These are phyloP conservation scores for Aspergillus nanangensis DNA, from an alignment of 495 filamentous ascomycete genomes.

Conservation along the genomic window DNA sequence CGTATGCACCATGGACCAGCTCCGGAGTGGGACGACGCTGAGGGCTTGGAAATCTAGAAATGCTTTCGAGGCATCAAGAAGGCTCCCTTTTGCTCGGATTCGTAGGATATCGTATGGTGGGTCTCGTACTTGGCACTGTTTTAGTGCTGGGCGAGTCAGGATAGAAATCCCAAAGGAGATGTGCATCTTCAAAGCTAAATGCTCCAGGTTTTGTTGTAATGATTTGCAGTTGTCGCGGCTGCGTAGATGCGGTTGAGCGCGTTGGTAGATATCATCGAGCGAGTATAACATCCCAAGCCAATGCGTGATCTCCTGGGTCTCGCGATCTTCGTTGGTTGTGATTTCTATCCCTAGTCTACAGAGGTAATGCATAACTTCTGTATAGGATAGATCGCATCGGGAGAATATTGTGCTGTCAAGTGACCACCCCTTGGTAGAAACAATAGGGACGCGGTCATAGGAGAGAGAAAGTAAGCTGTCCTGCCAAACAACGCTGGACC, in stretches of 20 bases:
- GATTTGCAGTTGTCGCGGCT: conserved; percentile 19
- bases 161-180: conserved; percentile 27
- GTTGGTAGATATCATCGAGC: conserved; percentile 19
- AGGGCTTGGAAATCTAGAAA: conserved; percentile 33
- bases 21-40: conserved; percentile 28
- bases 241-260: conserved; percentile 18
- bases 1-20: conserved; percentile 37
- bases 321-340: conserved; percentile 9
- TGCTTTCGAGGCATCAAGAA: conserved; percentile 27
- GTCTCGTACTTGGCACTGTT: conserved; percentile 6
- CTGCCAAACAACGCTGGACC: conserved; percentile 33
- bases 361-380: conserved; percentile 26
- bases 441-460: conserved; percentile 31
- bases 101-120: conserved; percentile 16
- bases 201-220: conserved; percentile 31
- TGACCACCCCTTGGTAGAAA: conserved; percentile 22
- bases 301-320: conserved; percentile 5
- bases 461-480: conserved; percentile 33
- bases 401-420: conserved; percentile 5
- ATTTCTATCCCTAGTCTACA: conserved; percentile 25
- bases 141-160: conserved; percentile 31
- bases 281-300: conserved; percentile 17
- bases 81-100: conserved; percentile 19
- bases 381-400: conserved; percentile 18
- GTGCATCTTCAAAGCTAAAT: conserved; percentile 34